Base-by-base conservation (phyloP, 2,329 filamentous ascomycete species). In the Nemania bipapillata region DNA sequence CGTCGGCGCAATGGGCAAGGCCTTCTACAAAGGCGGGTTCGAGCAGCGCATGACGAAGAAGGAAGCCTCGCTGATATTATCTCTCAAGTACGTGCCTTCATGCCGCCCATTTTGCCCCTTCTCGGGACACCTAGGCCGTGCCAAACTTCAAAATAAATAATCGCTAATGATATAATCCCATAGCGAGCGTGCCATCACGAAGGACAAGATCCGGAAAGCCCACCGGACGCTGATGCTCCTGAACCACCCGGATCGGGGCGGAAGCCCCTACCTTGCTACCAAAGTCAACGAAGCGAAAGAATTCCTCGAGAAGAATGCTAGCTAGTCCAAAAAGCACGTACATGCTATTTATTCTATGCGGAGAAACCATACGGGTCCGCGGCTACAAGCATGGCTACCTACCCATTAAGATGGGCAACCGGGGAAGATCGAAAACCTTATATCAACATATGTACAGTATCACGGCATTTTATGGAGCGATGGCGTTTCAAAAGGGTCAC, bases 201-300 rank as follows among this genome's bases (percentile, higher is more conserved):
- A 96, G 82, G 95, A 98, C 54, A 96, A 97, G 79, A 86, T 99
- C 76, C 93, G 96, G 79, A 97, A 97, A 84, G 93, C 94, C 75
- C 96, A 99, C 83, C 91, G 96, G 72, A 93, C 91, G 63, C 89
- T 98, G 74, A 99, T 99, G 95, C 89, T 99, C 65, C 86, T 97
- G 73, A 99, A 99, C 86, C 96, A 99, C 81, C 96, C 96, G 72
- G 96, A 99, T 86, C 92, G 96, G 78, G 96, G 96, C 73, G 96
- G 96, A 45, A 97, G 94, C 79, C 96, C 96, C 7, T 99, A 98
- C 79, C 84, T 99, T 52, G 96, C 96, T 15, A 97, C 94, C 62
- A 99, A 99, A 82, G 92, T 99, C 79, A 99, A 99, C 83, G 96
- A 99, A 81, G 96, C 96, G 45, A 99, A 99, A 82, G 95, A 98